Base-by-base conservation (phyloP, 768 basidiomycete genomes). In the Lactarius deliciosus region DNA sequence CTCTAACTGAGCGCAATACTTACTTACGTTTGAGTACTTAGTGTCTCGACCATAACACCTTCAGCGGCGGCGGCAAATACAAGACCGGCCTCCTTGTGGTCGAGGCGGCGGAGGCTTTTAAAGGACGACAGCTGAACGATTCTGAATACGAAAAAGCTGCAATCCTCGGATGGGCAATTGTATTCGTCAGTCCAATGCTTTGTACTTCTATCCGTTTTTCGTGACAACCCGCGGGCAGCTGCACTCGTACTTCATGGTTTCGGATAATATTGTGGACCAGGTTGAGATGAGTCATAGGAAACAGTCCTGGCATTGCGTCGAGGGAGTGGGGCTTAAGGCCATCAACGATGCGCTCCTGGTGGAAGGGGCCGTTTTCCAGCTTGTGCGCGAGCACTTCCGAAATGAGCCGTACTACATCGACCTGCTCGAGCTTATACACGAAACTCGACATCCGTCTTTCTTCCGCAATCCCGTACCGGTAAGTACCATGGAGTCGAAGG, bases 311-410 rank as follows among this genome's bases (percentile, higher is more conserved):
- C 98, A 96, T 79, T 84, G 80, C 61, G 75, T 85, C 54, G 81
- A 82, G 60, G 79, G 79, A 15, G 86, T 96, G 68, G 88, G 88
- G 55, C 86, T 86, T 78, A 86, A 97, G 65, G 94, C 96, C 8
- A 90, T 98, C 79, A 98, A 98, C 81, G 96, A 99, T 76, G 80
- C 91, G 2, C 94, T 97, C 83, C 91, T 98, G 90, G 88, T 98
- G 76, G 94, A 95, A 75, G 88, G 86, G 7, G 90, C 95, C 40
- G 96, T 98, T 75, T 99, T 94, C 80, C 85, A 83, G 73, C 82
- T 99, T 38, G 81, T 98, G 74, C 95, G 92, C 79, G 84, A 83
- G 66, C 86, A 97, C 78, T 96, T 97, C 84, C 83, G 90, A 54
- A 70, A 76, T 1, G 88, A 94, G 69, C 72, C 85, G 2, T 96